Conservation (phyloP, 345 rosid genomes). For the Tarenaya hassleriana region DNA sequence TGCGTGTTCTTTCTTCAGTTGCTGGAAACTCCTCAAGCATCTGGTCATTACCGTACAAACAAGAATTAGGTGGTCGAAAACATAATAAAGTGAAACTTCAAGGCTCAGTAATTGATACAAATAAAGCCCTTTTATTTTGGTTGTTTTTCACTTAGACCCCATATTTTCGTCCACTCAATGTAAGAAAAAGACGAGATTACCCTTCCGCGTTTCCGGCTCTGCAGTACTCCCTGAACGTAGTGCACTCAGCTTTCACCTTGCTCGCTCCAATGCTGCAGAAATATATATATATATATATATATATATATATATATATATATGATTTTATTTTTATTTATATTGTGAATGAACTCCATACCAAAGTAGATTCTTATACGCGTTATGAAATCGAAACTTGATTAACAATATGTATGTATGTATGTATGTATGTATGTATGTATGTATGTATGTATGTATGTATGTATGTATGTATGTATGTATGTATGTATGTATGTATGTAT, state of each 20-base stretch:
- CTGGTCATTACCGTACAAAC: slow-evolving; percentile 31
- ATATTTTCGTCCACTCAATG: not conserved
- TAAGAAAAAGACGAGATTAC: slow-evolving; percentile 32
- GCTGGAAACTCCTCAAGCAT: slow-evolving; percentile 70
- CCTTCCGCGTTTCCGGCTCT: slow-evolving; percentile 75
- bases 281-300: not conserved
- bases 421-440: too few relatives aligned
- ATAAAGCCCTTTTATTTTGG: not conserved
- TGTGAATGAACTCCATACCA: too few relatives aligned
- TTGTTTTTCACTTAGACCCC: not conserved
- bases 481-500: too few relatives aligned
- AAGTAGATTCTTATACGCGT: too few relatives aligned
- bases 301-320: too few relatives aligned
- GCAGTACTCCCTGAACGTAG: slow-evolving; percentile 80
- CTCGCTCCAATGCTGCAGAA: slow-evolving; percentile 85
- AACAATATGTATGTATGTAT: too few relatives aligned
- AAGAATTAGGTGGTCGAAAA: not conserved
- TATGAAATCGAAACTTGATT: too few relatives aligned
- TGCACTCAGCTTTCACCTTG: slow-evolving; percentile 88
- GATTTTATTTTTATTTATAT: too few relatives aligned
- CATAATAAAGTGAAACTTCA: not conserved
- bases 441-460: too few relatives aligned
- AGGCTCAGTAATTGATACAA: not conserved
- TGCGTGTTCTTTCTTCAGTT: slow-evolving; percentile 74
- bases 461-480: too few relatives aligned